Base-by-base conservation (phyloP, 768 basidiomycete genomes). In the Lactarius sanguifluus region DNA sequence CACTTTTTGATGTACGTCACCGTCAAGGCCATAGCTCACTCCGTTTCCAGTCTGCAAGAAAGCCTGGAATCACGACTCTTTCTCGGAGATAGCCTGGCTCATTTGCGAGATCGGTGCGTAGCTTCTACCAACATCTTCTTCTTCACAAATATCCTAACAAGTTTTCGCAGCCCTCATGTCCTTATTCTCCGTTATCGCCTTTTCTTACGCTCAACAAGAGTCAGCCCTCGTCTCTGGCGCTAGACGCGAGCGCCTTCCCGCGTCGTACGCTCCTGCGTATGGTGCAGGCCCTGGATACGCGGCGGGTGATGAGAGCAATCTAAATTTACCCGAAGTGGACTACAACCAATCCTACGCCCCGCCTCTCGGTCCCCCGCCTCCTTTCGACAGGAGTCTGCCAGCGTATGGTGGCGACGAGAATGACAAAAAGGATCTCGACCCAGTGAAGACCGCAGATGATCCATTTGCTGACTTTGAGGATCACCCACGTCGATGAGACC, bases 201-300 rank as follows among this genome's bases (percentile, higher is more conserved):
- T 89, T 73, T 80, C 82, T 16, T 95, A 87, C 79, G 86, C 89
- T 73, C 87, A 88, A 28, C 92, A 95, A 76, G 92, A 92, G 1
- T 75, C 82, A 3, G 84, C 84, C 68, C 75, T 80, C 45, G 82
- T 77, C 13, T 2, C 50, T 13, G 52, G 58, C 61, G 87, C 88
- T 73, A 70, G 80, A 50, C 76, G 15, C 85, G 85, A 50, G 59
- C 74, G n/a, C 86, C 69, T 66, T 78, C 79, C 69, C 13, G 50
- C 45, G n/a, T 58, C 59, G 15, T 76, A 78, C 71, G 59, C 72
- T 20, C 73, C 73, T 7, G 73, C 78, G 1, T 76, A 76, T 47
- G 62, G 64, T 18, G 67, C 60, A 64, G 69, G 54, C 66, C 59
- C 30, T 61, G 72, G 57, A 70, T 70, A 20, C 70, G 73, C 61